Percentiles rank a stretch among this genome's conserved stretches.
Evolutionary conservation across 2,329 filamentous ascomycete genomes (phyloP).

Genomic region (Exophiala oligosperma): DNA sequence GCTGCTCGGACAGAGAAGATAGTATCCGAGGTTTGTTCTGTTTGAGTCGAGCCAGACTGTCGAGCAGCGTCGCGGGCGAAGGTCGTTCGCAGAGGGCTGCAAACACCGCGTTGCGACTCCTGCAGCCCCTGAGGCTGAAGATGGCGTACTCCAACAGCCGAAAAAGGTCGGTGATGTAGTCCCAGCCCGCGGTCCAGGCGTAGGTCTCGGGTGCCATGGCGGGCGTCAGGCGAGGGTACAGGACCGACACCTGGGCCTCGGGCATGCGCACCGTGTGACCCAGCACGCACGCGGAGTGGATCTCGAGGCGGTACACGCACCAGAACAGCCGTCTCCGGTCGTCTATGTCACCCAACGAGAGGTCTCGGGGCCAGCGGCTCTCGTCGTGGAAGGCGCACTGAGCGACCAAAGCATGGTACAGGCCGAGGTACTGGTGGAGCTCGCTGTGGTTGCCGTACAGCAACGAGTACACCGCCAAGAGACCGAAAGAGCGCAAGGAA

Average conservation of each 20-base stretch:
- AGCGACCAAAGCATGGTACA: slow-evolving; percentile 6
- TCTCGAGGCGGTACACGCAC: slow-evolving; percentile 7
- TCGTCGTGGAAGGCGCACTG: slow-evolving; percentile 7
- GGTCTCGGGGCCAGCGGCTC: not conserved
- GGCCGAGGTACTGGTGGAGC: slow-evolving; percentile 3
- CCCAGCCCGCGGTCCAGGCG: slow-evolving; percentile 7
- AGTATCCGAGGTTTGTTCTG: not conserved
- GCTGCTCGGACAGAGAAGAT: not conserved
- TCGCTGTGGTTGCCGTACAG: slow-evolving; percentile 1
- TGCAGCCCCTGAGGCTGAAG: slow-evolving; percentile 3
- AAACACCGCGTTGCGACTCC: slow-evolving; percentile 1
- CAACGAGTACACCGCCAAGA: slow-evolving; percentile 4
- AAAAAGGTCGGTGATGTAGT: slow-evolving; percentile 12
- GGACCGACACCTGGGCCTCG: slow-evolving; percentile 3
- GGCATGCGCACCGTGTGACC: slow-evolving; percentile 6
- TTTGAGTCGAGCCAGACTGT: slow-evolving; percentile 7
- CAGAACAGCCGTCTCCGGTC: slow-evolving; percentile 5
- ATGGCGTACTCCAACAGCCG: slow-evolving; percentile 4
- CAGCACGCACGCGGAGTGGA: slow-evolving; percentile 4
- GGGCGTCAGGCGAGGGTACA: slow-evolving; percentile 1
- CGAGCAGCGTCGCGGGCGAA: slow-evolving; percentile 1
- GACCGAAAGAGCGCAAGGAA: slow-evolving; percentile 6
- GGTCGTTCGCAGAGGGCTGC: slow-evolving; percentile 1
- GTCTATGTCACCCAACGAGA: slow-evolving; percentile 1
- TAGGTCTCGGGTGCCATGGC: slow-evolving; percentile 2